Base-by-base conservation (phyloP, 108 stramenopile species). In the Cyclotella cryptica region DNA sequence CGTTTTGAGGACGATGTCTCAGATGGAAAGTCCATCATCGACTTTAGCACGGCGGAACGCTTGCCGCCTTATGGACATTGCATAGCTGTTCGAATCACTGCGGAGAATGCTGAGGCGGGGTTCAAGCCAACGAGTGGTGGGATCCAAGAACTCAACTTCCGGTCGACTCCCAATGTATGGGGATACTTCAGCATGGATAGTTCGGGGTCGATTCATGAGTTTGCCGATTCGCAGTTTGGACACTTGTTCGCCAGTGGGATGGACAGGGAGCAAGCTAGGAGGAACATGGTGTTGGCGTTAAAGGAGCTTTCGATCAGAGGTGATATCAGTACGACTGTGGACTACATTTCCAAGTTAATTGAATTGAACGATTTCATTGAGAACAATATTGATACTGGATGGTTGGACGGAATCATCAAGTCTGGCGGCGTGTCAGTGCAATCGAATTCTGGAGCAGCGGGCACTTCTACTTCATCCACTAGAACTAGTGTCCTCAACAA, bases 171-270 rank as follows among this genome's bases (percentile, higher is more conserved):
- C 14, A 96, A 97, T 82, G 99, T 99, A 17, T 99, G 99, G 99
- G 99, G 99, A 26, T 99, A 99, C 88, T 99, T 99, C 75, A 90
- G 89, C 53, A 98, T 99, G 87, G 98, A 99, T 87, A 91, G 90
- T 77, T 95, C 93, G 18, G 99, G 99, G 8, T 90, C 96, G 52
- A 96, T 99, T 43, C 99, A 99, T 85, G 98, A 99, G 85, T 99
- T 98, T 83, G 98, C 99, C 28, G 99, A 99, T 77, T 98, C 98
- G 8, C 99, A 99, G 79, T 99, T 99, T 87, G 99, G 99, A 21
- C 99, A 99, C 82, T 88, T 99, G 74, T 99, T 99, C 86, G 98
- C 98, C 66, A 88, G 71, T 69, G 99, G 99, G 19, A 72, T 69
- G 18, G 93, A 95, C 76, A 84, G 99, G 15, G 99, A 99, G 85